A percentile compares a stretch with the other conserved stretches of the same genome.
Evolutionary conservation across 495 filamentous ascomycete genomes (phyloP).

Genomic region (Bryoglossum gracile): DNA sequence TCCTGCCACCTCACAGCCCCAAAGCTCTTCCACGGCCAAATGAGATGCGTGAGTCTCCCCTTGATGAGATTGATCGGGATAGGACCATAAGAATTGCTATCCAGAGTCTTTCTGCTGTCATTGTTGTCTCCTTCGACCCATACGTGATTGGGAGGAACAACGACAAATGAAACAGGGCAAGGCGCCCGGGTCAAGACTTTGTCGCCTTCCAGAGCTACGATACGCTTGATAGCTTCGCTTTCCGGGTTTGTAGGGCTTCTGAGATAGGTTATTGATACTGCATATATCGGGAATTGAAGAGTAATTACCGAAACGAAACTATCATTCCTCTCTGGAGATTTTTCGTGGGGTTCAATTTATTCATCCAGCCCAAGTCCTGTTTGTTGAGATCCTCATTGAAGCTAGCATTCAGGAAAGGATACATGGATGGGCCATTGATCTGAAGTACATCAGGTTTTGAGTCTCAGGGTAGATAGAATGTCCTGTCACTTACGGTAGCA

Average conservation of each 20-base stretch:
- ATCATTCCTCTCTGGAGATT: slow-evolving; percentile 45
- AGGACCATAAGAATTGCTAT: slow-evolving; percentile 73
- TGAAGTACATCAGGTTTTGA: too few relatives aligned
- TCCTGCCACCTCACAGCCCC: slow-evolving; percentile 48
- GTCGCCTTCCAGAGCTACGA: slow-evolving; percentile 66
- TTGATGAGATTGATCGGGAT: slow-evolving; percentile 53
- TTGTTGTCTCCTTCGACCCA: slow-evolving; percentile 72
- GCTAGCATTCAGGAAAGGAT: slow-evolving; percentile 63
- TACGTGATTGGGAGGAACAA: slow-evolving; percentile 62
- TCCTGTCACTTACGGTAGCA: too few relatives aligned
- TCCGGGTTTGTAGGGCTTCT: slow-evolving; percentile 60
- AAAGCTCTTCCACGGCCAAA: slow-evolving; percentile 49
- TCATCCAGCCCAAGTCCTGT: slow-evolving; percentile 45
- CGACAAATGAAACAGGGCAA: slow-evolving; percentile 47
- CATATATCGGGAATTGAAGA: background rate
- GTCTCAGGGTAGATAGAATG: too few relatives aligned
- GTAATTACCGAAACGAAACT: slow-evolving; percentile 43
- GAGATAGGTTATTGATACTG: background rate
- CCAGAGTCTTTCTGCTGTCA: slow-evolving; percentile 47
- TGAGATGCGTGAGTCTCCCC: slow-evolving; percentile 53
- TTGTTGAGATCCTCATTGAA: slow-evolving; percentile 49
- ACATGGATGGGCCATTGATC: slow-evolving; percentile 70
- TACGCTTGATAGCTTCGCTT: slow-evolving; percentile 56
- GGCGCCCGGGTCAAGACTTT: slow-evolving; percentile 53
- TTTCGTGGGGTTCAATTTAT: slow-evolving; percentile 39